Percentiles rank a stretch among this genome's conserved stretches.
Evolutionary conservation across 2,329 filamentous ascomycete species (phyloP).

Genomic region (Graphilbum fragrans): DNA sequence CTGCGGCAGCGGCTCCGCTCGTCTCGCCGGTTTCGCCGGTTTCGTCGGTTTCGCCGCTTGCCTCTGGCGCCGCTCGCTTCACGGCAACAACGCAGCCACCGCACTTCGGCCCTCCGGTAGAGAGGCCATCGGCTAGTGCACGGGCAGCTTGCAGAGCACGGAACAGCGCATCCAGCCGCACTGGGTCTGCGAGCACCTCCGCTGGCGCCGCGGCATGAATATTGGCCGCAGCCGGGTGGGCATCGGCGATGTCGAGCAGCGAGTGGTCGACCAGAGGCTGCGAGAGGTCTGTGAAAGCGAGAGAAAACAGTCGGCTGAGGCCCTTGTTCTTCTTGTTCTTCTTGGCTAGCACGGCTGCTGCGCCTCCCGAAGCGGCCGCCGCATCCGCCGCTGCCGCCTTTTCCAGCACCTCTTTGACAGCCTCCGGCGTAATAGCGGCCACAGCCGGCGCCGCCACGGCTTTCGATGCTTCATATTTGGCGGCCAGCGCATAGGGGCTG

Average conservation of each 20-base stretch:
- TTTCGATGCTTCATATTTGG: slow-evolving; percentile 55
- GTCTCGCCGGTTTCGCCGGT: too few relatives aligned
- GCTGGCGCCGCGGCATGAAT: slow-evolving; percentile 42
- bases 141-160: slow-evolving; percentile 58
- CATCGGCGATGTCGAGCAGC: slow-evolving; percentile 46
- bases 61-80: slow-evolving; percentile 21
- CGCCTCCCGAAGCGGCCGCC: slow-evolving; percentile 16
- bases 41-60: background rate
- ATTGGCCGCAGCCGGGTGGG: slow-evolving; percentile 48
- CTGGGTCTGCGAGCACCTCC: slow-evolving; percentile 56
- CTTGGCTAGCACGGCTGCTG: slow-evolving; percentile 29
- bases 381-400: slow-evolving; percentile 38
- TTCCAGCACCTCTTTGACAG: slow-evolving; percentile 57
- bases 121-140: slow-evolving; percentile 56
- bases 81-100: slow-evolving; percentile 78
- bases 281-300: slow-evolving; percentile 78
- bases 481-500: slow-evolving; percentile 40
- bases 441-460: slow-evolving; percentile 33
- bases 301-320: slow-evolving; percentile 66
- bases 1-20: background rate
- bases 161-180: slow-evolving; percentile 54
- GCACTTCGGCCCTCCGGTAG: slow-evolving; percentile 42
- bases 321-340: slow-evolving; percentile 66
- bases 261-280: slow-evolving; percentile 82
- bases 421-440: slow-evolving; percentile 61